Base-by-base conservation (phyloP, 2,329 filamentous ascomycete genomes). In the Dactylellina leptospora region DNA sequence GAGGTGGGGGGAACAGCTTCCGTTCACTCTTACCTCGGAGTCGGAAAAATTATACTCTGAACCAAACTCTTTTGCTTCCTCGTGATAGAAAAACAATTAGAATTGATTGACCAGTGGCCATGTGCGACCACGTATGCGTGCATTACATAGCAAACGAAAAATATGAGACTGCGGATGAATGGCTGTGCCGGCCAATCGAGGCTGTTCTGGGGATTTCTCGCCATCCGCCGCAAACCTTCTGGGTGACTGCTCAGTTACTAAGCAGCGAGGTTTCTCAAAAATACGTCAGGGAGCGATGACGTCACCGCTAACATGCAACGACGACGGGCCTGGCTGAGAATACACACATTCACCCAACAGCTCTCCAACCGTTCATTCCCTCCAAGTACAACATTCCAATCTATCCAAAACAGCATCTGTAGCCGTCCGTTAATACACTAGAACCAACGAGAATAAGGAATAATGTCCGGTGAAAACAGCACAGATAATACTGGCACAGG, bases 251-350 rank as follows among this genome's bases (percentile, higher is more conserved):
- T 4, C 38, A 22, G 18, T 18, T 45, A 18, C 16, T n/a, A 18
- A 22, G 18, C 16, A 2, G n/a, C 10, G 40, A 18, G n/a, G n/a
- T 8, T 42, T 48, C 11, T n/a, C 11, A 33, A 33, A 33, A n/a
- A n/a, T 40, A 40, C 36, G 36, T 40, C 36, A 40, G 36, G 13
- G 36, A 40, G 18, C 30, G 18, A 44, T 56, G 53, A 56, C 53
- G 36, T 56, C 36, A 44, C 30, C 5, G 36, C n/a, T n/a, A n/a
- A n/a, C n/a, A n/a, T n/a, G n/a, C n/a, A n/a, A 1, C 30, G 13
- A 11, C 3, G 28, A 36, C 51, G n/a, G 28, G 48, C 25, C 47
- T 51, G 25, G n/a, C 18, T 6, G 2, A 23, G 11, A 33, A 9
- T 27, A 30, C 9, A 6, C 30, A n/a, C 50, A 36, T 20, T 16